Conservation (phyloP, 169 alveolate genomes). For the Cryptosporidium viatorum region DNA sequence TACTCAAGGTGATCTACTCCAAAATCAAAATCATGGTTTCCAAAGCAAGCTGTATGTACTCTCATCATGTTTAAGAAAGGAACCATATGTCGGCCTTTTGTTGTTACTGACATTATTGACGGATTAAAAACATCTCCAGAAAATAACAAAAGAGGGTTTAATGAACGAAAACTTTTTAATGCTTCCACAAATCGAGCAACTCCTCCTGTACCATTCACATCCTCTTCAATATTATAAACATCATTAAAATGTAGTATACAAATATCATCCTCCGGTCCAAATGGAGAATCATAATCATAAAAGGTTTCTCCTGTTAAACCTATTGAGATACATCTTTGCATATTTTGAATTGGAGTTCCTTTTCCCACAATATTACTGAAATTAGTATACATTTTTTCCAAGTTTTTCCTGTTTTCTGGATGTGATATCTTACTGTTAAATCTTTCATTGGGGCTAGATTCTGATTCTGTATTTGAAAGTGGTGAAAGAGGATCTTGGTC, state of each 20-base stretch:
- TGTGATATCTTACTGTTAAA: not conserved
- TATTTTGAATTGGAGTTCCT: conserved; percentile 39
- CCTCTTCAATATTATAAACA: conserved; percentile 90
- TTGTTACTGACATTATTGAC: conserved; percentile 86
- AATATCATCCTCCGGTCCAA: conserved; percentile 81
- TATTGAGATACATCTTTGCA: conserved; percentile 39
- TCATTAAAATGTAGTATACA: conserved; percentile 92
- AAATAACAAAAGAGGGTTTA: conserved; percentile 82
- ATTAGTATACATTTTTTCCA: conserved; percentile 3
- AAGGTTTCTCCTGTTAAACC: conserved; percentile 72
- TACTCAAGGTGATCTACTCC: conserved; percentile 87
- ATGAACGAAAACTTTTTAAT: conserved; percentile 78
- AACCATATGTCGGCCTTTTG: conserved; percentile 89
- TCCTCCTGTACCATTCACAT: conserved; percentile 86
- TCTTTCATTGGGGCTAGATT: not conserved
- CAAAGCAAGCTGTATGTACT: conserved; percentile 91
- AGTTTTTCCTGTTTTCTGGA: not conserved
- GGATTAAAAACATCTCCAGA: conserved; percentile 93
- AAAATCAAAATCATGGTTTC: conserved; percentile 93
- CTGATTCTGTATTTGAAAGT: conserved; percentile 18
- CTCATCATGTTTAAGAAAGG: conserved; percentile 82
- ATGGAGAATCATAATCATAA: conserved; percentile 83
- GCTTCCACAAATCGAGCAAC: conserved; percentile 90
- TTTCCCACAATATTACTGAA: conserved; percentile 37
- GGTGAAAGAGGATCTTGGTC: conserved; percentile 71